These are phyloP conservation scores for Taphrina flavorubra DNA, from an alignment of 1,139 yeast species.

Conservation along the genomic window DNA sequence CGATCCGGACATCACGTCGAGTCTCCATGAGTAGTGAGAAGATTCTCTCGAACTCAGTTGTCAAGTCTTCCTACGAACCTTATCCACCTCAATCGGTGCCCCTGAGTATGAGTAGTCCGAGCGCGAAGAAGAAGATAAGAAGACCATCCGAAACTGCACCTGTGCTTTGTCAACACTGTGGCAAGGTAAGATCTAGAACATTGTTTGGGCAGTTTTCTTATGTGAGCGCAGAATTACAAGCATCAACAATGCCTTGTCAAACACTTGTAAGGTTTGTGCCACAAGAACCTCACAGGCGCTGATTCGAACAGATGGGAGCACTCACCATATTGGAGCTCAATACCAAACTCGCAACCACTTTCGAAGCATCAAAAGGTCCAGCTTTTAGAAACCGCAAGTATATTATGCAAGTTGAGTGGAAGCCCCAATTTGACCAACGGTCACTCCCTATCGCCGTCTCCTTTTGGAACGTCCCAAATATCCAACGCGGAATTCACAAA, in stretches of 20 bases:
- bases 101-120: conserved; percentile 11
- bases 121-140: conserved; percentile 27
- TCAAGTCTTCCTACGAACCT: conserved; percentile 21
- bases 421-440: conserved; percentile 24
- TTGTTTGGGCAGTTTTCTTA: background rate
- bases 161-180: conserved; percentile 38
- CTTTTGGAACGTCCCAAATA: conserved; percentile 30
- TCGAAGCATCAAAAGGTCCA: conserved; percentile 40
- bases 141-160: conserved; percentile 38
- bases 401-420: conserved; percentile 35
- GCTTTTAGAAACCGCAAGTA: conserved; percentile 39
- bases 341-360: conserved; percentile 32
- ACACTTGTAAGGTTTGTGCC: conserved; percentile 21
- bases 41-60: conserved; percentile 15
- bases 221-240: conserved; percentile 27
- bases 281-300: background rate
- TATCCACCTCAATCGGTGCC: conserved; percentile 25
- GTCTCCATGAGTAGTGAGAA: conserved; percentile 30
- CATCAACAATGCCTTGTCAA: conserved; percentile 39
- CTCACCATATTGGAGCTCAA: conserved; percentile 36
- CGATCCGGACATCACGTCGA: conserved; percentile 18
- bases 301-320: conserved; percentile 30
- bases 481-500: conserved; percentile 24
- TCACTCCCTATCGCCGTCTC: conserved; percentile 37
- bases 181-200: conserved; percentile 23